Conservation (phyloP, 2,329 filamentous ascomycete species). For the Aspergillus ruber region DNA sequence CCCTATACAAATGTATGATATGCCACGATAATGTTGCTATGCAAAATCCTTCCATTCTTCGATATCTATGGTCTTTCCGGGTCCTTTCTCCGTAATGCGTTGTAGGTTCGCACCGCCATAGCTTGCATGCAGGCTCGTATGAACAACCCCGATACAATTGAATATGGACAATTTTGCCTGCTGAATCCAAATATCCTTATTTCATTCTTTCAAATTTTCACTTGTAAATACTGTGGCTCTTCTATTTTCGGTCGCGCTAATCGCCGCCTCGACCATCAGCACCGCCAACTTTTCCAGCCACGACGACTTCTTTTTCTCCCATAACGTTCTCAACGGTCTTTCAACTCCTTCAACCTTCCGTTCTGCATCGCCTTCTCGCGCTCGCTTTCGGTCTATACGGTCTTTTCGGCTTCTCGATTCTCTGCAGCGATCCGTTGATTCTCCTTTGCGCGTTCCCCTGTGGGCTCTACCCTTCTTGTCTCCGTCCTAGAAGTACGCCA, state of each 20-base stretch:
- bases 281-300: conserved; percentile 1
- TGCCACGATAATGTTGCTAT: not conserved
- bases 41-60: too few species aligned
- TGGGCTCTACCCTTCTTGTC: not conserved
- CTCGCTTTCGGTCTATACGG: not conserved
- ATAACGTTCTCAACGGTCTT: conserved; percentile 2
- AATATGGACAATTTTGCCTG: too few species aligned
- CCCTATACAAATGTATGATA: not conserved
- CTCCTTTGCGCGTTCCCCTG: not conserved
- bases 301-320: not conserved
- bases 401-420: not conserved
- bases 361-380: not conserved
- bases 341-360: conserved; percentile 1
- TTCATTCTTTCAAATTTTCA: too few species aligned
- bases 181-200: too few species aligned
- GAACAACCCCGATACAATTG: too few species aligned
- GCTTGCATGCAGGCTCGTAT: too few species aligned
- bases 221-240: too few species aligned
- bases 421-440: not conserved
- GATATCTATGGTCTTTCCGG: too few species aligned
- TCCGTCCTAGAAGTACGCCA: not conserved
- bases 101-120: too few species aligned
- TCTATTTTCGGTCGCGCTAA: not conserved
- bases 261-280: not conserved
- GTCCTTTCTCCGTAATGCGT: too few species aligned